Conservation (phyloP, 208 protist genomes). For the Phytomonas francai region DNA sequence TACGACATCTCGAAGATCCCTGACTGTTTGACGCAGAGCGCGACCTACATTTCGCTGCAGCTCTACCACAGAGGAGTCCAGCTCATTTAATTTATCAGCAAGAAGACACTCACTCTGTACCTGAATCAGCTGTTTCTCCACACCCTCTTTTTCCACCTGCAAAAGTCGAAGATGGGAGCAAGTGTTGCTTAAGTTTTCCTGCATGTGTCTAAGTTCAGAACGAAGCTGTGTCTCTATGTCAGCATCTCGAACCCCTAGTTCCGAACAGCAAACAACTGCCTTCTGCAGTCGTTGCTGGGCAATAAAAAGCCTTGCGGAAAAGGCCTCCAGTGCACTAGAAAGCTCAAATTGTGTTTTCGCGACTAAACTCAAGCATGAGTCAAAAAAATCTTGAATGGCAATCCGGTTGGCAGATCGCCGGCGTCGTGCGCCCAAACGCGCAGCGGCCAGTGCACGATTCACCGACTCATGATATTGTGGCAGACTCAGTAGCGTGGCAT, state of each 20-base stretch:
- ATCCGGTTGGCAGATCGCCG: background rate
- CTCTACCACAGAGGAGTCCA: background rate
- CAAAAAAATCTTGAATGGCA: background rate
- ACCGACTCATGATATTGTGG: background rate
- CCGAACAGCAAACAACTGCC: background rate
- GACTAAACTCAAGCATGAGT: background rate
- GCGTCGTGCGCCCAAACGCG: background rate
- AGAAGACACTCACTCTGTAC: background rate
- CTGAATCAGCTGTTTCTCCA: background rate
- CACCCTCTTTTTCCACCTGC: background rate
- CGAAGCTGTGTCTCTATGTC: background rate
- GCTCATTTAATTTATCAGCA: background rate
- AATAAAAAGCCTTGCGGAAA: background rate
- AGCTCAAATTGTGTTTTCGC: background rate
- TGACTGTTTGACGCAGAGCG: background rate
- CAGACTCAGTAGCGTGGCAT: background rate
- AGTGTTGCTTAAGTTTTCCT: background rate
- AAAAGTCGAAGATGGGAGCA: background rate
- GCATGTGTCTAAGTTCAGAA: background rate
- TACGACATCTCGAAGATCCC: background rate
- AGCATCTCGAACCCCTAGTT: background rate
- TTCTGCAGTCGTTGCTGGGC: background rate
- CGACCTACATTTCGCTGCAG: background rate
- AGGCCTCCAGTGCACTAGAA: background rate
- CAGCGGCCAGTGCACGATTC: background rate